A percentile compares a stretch with the other conserved stretches of the same genome.
Conservation (phyloP, 345 rosid species). For the Erodium maritimum region DNA sequence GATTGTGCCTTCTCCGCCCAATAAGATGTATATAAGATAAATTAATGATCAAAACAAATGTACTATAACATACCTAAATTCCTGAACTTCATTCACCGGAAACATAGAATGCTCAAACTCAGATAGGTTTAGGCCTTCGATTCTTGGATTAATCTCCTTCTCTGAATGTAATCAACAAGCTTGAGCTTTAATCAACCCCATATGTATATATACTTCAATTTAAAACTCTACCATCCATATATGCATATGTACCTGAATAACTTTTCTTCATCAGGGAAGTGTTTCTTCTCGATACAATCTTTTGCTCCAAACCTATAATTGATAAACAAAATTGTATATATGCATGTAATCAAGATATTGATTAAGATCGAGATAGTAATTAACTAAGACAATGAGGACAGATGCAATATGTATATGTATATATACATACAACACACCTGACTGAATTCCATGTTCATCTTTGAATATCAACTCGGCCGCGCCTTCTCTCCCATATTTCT, state of each 20-base stretch:
- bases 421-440: no score
- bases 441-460: conserved; percentile 19
- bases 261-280: conserved; percentile 42
- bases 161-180: conserved; percentile 25
- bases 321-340: neutral
- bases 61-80: conserved; percentile 34
- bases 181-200: no score
- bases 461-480: conserved; percentile 17
- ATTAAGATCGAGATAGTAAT: neutral
- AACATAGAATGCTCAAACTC: conserved; percentile 42
- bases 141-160: conserved; percentile 42
- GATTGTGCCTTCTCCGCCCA: no score
- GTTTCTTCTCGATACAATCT: conserved; percentile 23
- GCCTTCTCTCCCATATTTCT: conserved; percentile 24
- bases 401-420: no score
- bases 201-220: no score
- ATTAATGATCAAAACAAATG: no score
- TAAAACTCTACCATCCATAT: no score
- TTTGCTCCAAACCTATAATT: conserved; percentile 32
- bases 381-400: no score
- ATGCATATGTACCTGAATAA: conserved; percentile 45
- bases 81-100: conserved; percentile 43
- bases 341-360: no score
- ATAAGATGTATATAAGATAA: no score
- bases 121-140: conserved; percentile 64